Base-by-base conservation (phyloP, 768 basidiomycete genomes). In the Megacollybia marginata region DNA sequence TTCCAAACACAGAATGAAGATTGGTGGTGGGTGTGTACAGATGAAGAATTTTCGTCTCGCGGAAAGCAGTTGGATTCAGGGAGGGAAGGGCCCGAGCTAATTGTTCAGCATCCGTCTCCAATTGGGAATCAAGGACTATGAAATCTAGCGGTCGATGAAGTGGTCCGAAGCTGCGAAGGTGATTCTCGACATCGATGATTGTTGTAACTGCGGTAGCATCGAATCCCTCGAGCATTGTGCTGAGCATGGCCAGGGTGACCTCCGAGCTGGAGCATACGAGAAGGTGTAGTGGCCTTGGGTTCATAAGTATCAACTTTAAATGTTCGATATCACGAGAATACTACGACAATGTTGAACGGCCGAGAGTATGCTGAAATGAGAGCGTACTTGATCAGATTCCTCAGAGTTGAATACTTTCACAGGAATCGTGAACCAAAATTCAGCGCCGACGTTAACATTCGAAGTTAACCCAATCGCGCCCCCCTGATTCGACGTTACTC, bases 371-470 rank as follows among this genome's bases (percentile, higher is more conserved):
- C 10, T 5, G 23, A 42, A 36, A 1, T 35, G 43, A 32, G 16
- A 43, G 53, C 62, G 34, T 46, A 80, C 83, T 71, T 78, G 78
- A 51, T 69, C 67, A 12, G 81, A 77, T 53, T 85, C 83, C 20
- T 72, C 73, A 1, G 76, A 72, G 32, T 73, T 67, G 57, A 72
- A 77, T 12, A 79, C 66, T 55, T 76, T 81, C 20, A 82, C 80
- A 1, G 85, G 85, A 36, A 88, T 77, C 1, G 78, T 82, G 61
- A 87, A 88, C 80, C 81, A 85, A 59, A 88, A 88, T 53, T 69
- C 74, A 3, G 83, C 85, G 3, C 86, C 85, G 43, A 73, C 67
- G 47, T 77, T 75, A 10, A 80, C 66, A 54, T 84, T 78, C 1
- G 84, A 86, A 15, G 78, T 69, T 8, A 87, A 83, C 9, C 81